These are phyloP conservation scores for Aquilaria malaccensis DNA, from an alignment of 345 rosid genomes.

Conservation along the genomic window DNA sequence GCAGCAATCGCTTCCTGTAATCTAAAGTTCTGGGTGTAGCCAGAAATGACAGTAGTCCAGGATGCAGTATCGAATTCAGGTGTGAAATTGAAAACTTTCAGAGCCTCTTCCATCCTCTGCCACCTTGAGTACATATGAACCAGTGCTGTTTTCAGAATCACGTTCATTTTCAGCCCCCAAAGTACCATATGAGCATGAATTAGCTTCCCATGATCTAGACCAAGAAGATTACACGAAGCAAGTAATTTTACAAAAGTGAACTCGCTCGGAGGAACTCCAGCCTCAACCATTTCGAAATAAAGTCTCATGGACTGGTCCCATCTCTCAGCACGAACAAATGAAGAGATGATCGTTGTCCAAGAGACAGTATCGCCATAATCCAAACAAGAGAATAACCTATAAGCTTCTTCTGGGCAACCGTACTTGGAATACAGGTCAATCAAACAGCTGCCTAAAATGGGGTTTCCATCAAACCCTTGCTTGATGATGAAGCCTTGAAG, in stretches of 20 bases:
- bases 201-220: constrained; percentile 40
- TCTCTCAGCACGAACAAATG: constrained; percentile 34
- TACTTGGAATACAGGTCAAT: constrained; percentile 55
- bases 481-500: constrained; percentile 44
- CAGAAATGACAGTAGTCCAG: constrained; percentile 56
- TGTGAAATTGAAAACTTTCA: constrained; percentile 34
- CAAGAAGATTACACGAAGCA: constrained; percentile 32
- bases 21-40: constrained; percentile 35
- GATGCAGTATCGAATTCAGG: constrained; percentile 37
- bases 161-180: constrained; percentile 40
- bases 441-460: constrained; percentile 36
- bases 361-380: constrained; percentile 41
- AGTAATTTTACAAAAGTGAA: constrained; percentile 58
- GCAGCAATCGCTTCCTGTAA: constrained; percentile 36
- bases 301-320: constrained; percentile 41
- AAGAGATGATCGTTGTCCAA: constrained; percentile 70
- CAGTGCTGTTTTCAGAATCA: constrained; percentile 58
- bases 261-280: constrained; percentile 45
- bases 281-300: constrained; percentile 44
- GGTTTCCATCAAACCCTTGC: constrained; percentile 43
- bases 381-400: constrained; percentile 29
- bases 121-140: constrained; percentile 51
- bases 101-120: constrained; percentile 38
- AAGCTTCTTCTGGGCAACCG: constrained; percentile 32
- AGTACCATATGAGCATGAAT: constrained; percentile 44